phyloP scores from a whole-genome alignment of 345 rosid species.

The Nasturtium officinale region DNA sequence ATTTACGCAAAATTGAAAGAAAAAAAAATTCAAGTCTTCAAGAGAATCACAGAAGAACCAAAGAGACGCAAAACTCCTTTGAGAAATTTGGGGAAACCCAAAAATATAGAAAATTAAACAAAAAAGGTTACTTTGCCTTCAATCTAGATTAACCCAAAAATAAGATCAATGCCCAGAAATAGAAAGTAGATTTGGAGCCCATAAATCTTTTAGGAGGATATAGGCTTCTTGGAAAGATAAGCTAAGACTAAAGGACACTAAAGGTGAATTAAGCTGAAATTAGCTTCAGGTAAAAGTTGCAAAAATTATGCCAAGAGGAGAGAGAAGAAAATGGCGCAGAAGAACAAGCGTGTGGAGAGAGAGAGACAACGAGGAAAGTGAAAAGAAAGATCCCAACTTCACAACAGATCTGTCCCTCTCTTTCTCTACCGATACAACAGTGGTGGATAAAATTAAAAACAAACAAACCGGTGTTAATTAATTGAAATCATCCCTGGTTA shows the following conservation, averaged over 20 bases:
- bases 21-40: neutral
- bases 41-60: neutral
- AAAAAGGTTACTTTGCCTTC: constrained; percentile 6
- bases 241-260: neutral
- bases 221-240: constrained; percentile 14
- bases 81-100: constrained; percentile 22
- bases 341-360: constrained; percentile 41
- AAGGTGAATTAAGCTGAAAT: neutral
- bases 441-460: neutral
- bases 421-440: constrained; percentile 9
- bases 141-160: neutral
- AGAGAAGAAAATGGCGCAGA: constrained; percentile 27
- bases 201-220: constrained; percentile 13
- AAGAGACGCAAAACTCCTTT: constrained; percentile 24
- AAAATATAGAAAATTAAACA: neutral
- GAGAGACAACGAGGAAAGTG: constrained; percentile 44
- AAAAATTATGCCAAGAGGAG: constrained; percentile 5
- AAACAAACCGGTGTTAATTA: constrained; percentile 25
- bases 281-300: constrained; percentile 15
- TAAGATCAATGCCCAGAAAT: constrained; percentile 40
- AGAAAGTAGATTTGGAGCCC: constrained; percentile 30
- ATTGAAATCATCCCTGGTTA: constrained; percentile 26
- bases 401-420: constrained; percentile 40
- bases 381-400: constrained; percentile 41
- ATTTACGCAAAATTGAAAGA: constrained; percentile 38